These are phyloP conservation scores for Mycothermus thermophilus DNA, from an alignment of 495 filamentous ascomycete species.

Conservation along the genomic window DNA sequence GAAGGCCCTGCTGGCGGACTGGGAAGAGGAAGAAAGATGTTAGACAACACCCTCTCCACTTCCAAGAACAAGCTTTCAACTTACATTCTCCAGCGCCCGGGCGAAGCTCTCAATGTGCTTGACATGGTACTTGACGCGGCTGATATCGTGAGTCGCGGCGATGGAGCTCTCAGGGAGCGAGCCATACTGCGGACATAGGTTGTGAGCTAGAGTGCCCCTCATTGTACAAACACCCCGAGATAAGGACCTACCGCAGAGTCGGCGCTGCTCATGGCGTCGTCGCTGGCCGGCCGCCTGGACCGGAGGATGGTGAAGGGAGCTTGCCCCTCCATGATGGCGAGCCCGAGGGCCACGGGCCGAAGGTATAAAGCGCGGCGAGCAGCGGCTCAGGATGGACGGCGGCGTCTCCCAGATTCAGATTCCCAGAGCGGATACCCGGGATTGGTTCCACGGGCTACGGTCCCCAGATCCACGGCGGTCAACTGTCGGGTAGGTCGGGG, in stretches of 20 bases:
- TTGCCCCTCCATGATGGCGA: constrained; percentile 14
- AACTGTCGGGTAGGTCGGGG: too few relatives aligned
- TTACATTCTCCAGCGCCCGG: constrained; percentile 33
- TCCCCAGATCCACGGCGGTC: too few relatives aligned
- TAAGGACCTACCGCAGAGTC: constrained; percentile 35
- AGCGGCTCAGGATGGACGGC: too few relatives aligned
- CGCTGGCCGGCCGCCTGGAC: constrained; percentile 26
- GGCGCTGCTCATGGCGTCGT: constrained; percentile 28
- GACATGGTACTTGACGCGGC: constrained; percentile 39
- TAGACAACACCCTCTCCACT: too few relatives aligned
- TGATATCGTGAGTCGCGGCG: constrained; percentile 37
- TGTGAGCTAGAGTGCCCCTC: constrained; percentile 2
- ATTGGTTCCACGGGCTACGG: too few relatives aligned
- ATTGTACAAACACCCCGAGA: too few relatives aligned
- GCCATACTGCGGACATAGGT: constrained; percentile 25
- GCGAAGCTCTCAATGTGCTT: constrained; percentile 36
- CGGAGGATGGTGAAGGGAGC: constrained; percentile 31
- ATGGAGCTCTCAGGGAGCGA: constrained; percentile 27
- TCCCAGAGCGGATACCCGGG: too few relatives aligned
- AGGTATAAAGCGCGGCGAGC: too few relatives aligned
- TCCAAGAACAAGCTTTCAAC: constrained; percentile 12
- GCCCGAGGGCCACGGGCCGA: background rate
- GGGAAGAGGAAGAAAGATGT: constrained; percentile 1
- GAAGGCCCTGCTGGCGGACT: constrained; percentile 39
- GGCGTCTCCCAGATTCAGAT: too few relatives aligned